A percentile compares a stretch with the other conserved stretches of the same genome.
These are phyloP conservation scores for Rhizophagus clarus DNA, from an alignment of 192 early-diverging fungal species.

Conservation along the genomic window DNA sequence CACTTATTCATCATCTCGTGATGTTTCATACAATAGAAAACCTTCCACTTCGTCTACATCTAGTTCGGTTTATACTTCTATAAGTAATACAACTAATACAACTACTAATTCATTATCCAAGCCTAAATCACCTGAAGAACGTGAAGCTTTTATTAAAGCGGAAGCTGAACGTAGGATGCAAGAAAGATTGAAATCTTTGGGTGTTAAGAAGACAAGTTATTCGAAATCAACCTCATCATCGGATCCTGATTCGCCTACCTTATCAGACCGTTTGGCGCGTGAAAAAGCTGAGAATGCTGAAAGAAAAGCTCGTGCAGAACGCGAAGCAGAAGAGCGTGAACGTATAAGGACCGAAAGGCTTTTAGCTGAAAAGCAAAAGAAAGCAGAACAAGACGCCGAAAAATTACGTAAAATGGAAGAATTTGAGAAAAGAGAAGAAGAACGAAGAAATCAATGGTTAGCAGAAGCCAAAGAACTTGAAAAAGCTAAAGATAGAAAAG, in stretches of 20 bases:
- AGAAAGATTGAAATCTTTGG: constrained; percentile 44
- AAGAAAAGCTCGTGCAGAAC: constrained; percentile 2
- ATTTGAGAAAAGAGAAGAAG: constrained; percentile 43
- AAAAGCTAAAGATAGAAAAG: constrained; percentile 30
- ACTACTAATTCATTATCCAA: constrained; percentile 33
- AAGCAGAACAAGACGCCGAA: constrained; percentile 41
- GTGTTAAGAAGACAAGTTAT: constrained; percentile 30
- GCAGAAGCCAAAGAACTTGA: constrained; percentile 39
- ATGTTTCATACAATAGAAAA: background rate
- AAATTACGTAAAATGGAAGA: constrained; percentile 50
- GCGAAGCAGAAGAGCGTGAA: constrained; percentile 31
- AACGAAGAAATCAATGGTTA: constrained; percentile 45
- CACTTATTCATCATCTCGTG: constrained; percentile 12
- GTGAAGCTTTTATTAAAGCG: constrained; percentile 50
- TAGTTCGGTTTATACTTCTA: constrained; percentile 27
- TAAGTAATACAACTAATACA: constrained; percentile 31
- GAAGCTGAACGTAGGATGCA: constrained; percentile 54
- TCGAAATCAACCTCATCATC: constrained; percentile 30
- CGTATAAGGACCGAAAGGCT: constrained; percentile 15
- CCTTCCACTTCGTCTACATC: constrained; percentile 30
- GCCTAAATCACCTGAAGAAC: constrained; percentile 49
- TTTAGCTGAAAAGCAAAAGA: constrained; percentile 31
- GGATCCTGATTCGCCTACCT: constrained; percentile 26
- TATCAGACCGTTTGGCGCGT: background rate
- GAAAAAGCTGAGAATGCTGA: constrained; percentile 24